phyloP scores from a whole-genome alignment of 2,329 filamentous ascomycete species.

The Aspergillus brunneoviolaceus region DNA sequence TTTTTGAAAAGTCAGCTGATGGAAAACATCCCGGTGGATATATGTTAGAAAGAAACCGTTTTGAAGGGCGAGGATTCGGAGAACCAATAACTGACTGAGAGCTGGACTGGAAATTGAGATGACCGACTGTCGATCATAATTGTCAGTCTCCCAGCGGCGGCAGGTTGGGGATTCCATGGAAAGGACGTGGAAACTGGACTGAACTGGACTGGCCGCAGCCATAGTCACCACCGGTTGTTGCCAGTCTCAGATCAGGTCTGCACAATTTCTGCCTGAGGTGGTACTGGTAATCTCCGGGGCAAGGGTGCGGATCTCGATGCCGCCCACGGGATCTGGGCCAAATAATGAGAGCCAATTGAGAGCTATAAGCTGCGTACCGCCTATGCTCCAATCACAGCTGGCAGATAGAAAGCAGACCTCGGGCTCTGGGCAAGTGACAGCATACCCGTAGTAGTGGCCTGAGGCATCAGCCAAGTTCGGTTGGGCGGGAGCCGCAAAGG shows the following conservation, averaged over 20 bases:
- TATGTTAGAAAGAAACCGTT: neutral
- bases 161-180: neutral
- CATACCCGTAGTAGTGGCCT: conserved; percentile 18
- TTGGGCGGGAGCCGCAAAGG: conserved; percentile 20
- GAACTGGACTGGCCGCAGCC: too few relatives aligned
- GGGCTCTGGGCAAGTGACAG: neutral
- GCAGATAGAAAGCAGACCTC: conserved; percentile 25
- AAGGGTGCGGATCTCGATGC: neutral
- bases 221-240: neutral
- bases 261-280: neutral
- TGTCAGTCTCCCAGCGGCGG: neutral
- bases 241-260: neutral
- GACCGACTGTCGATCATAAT: neutral
- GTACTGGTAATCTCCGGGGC: neutral
- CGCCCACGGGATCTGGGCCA: neutral
- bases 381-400: conserved; percentile 27
- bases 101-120: neutral
- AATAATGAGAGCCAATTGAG: conserved; percentile 13
- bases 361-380: neutral
- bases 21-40: too few relatives aligned
- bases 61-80: neutral
- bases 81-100: neutral
- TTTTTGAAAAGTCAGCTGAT: too few relatives aligned
- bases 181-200: neutral
- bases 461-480: conserved; percentile 26